A percentile compares a stretch with the other conserved stretches of the same genome.
Conservation (phyloP, 2,329 filamentous ascomycete genomes). For the Nothophaeocryptopus gaeumannii region DNA sequence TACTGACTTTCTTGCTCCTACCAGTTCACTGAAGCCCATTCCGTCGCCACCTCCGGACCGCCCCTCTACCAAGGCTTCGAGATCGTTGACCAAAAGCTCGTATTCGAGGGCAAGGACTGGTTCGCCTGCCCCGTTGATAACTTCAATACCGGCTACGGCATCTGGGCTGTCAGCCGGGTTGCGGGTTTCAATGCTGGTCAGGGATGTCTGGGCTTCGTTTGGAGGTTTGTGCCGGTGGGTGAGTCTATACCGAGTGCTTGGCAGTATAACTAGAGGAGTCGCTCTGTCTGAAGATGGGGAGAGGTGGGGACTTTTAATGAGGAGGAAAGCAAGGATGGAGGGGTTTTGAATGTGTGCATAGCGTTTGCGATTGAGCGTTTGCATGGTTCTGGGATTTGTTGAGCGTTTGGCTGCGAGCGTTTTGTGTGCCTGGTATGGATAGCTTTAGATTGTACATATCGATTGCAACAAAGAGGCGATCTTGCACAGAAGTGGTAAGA, state of each 20-base stretch:
- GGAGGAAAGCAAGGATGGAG: too few species aligned
- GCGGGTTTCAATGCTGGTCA: constrained; percentile 5
- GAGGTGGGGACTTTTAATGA: too few species aligned
- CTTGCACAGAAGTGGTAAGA: too few species aligned
- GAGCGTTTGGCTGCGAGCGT: too few species aligned
- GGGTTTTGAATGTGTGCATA: too few species aligned
- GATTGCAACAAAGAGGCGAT: too few species aligned
- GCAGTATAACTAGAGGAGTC: constrained; percentile 10
- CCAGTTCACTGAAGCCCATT: constrained; percentile 32
- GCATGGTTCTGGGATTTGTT: too few species aligned
- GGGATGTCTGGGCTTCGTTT: constrained; percentile 16
- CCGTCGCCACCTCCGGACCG: constrained; percentile 24
- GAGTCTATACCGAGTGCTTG: constrained; percentile 7
- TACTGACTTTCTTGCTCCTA: too few species aligned
- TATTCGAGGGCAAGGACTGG: constrained; percentile 20
- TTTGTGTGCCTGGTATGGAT: too few species aligned
- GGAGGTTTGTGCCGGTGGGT: constrained; percentile 6
- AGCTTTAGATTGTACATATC: too few species aligned
- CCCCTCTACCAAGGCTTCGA: constrained; percentile 25
- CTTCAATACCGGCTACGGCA: constrained; percentile 13
- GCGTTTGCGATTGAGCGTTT: too few species aligned
- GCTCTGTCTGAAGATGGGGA: too few species aligned
- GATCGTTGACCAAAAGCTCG: constrained; percentile 12
- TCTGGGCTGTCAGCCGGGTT: constrained; percentile 10
- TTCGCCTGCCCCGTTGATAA: constrained; percentile 14